Evolutionary conservation across 371 early-diverging fungal genomes (phyloP), one percentile per base, ranked within the genome.

Genomic region (Catenaria anguillulae): DNA sequence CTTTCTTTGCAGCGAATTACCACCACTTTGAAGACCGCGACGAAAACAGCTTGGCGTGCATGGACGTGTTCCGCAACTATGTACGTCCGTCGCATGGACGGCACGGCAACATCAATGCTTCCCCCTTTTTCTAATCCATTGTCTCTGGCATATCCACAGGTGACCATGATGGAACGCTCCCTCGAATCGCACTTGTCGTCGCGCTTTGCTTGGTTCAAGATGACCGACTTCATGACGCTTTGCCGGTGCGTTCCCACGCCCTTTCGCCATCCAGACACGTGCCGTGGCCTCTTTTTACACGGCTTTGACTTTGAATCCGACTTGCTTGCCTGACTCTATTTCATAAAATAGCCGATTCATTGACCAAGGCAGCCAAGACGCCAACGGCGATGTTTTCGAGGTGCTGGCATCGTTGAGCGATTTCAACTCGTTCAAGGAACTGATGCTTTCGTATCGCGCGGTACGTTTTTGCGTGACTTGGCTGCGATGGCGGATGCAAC

Each of bases 351-450:
- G n/a, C n/a, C n/a, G n/a, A n/a, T n/a, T n/a, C n/a, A n/a, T n/a
- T n/a, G n/a, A n/a, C n/a, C n/a, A n/a, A n/a, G n/a, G n/a, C n/a
- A n/a, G n/a, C n/a, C n/a, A n/a, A n/a, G n/a, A n/a, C n/a, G n/a
- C n/a, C n/a, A n/a, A n/a, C 37, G 75, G 77, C 43, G 77, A 77
- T 52, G 76, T 77, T 2, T 77, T 77, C 65, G 77, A 77, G 24
- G 66, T 77, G 58, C 60, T 77, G 56, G 62, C 48, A 33, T 68
- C 62, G 31, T 60, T 77, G 3, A 75, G 70, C 19, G 75, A 77
- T 60, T 77, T 77, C 61, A 60, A 54, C 19, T 63, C 64, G 17
- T 77, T 77, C 65, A 77, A 77, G 64, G 77, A 77, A 24, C 35
- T 74, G 60, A 73, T 77, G 54, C 56, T 77, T 35, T 61, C 64